Evolutionary conservation across 345 rosid genomes (phyloP).

Genomic region (Jatropha curcas): DNA sequence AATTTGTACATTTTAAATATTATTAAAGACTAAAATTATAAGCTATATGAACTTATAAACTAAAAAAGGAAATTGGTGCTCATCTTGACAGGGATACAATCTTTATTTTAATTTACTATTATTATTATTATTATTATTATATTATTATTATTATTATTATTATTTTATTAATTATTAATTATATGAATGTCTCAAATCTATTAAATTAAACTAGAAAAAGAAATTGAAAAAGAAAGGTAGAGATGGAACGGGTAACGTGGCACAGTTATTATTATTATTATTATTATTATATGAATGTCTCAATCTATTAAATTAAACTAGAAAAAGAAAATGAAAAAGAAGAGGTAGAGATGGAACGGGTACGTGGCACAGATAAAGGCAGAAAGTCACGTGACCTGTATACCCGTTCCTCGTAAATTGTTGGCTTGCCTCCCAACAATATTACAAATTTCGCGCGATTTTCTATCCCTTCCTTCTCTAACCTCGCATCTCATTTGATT

Average conservation of each 20-base stretch:
- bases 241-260: background rate
- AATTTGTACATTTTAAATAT: too few relatives aligned
- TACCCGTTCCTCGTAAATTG: background rate
- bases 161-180: too few relatives aligned
- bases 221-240: background rate
- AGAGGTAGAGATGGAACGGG: background rate
- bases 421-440: background rate
- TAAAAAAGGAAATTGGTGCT: too few relatives aligned
- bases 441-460: slow-evolving; percentile 18
- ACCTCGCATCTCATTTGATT: background rate
- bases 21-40: too few relatives aligned
- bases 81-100: too few relatives aligned
- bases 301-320: background rate
- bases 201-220: background rate
- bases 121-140: too few relatives aligned
- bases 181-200: background rate
- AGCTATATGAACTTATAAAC: too few relatives aligned
- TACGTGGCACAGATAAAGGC: background rate
- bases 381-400: background rate
- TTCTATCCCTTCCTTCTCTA: background rate
- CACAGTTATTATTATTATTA: too few relatives aligned
- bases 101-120: too few relatives aligned
- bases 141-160: too few relatives aligned
- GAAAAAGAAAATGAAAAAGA: background rate
- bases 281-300: too few relatives aligned